phyloP scores from a whole-genome alignment of 2,329 filamentous ascomycete species.

The Penicillium sp. region DNA sequence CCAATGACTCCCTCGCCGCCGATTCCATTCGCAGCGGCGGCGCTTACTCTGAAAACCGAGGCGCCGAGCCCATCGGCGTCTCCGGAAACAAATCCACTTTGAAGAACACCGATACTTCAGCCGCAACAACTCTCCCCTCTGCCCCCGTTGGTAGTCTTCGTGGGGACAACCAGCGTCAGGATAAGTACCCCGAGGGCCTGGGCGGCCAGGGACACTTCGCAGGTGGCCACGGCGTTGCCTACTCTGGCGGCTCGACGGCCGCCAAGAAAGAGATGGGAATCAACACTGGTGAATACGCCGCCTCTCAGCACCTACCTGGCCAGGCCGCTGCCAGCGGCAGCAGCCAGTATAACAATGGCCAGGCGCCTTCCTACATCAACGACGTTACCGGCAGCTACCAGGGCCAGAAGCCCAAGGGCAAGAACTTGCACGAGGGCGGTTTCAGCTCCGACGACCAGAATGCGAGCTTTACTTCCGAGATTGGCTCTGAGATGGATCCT shows the following conservation, averaged over 20 bases:
- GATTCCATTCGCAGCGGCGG: conserved; percentile 66
- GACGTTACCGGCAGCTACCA: conserved; percentile 33
- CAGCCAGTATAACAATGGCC: conserved; percentile 31
- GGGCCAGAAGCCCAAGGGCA: conserved; percentile 52
- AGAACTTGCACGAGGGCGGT: conserved; percentile 53
- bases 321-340: conserved; percentile 29
- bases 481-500: conserved; percentile 59
- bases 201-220: conserved; percentile 43
- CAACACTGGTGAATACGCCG: conserved; percentile 23
- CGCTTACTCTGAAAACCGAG: conserved; percentile 61
- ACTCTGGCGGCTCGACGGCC: conserved; percentile 37
- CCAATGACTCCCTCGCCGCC: conserved; percentile 72
- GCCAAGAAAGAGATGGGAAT: conserved; percentile 35
- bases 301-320: conserved; percentile 16
- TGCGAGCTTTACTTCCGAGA: conserved; percentile 54
- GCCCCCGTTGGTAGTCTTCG: conserved; percentile 50
- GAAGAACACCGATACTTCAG: conserved; percentile 58
- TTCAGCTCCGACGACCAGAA: conserved; percentile 47
- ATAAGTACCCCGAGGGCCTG: conserved; percentile 44
- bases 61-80: conserved; percentile 53
- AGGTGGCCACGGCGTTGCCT: conserved; percentile 39
- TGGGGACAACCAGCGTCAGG: conserved; percentile 45
- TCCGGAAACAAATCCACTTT: conserved; percentile 56
- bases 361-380: conserved; percentile 42
- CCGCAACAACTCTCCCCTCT: conserved; percentile 53